These are phyloP conservation scores for Smallanthus sonchifolius DNA, from an alignment of 129 eudicot species.

Conservation along the genomic window DNA sequence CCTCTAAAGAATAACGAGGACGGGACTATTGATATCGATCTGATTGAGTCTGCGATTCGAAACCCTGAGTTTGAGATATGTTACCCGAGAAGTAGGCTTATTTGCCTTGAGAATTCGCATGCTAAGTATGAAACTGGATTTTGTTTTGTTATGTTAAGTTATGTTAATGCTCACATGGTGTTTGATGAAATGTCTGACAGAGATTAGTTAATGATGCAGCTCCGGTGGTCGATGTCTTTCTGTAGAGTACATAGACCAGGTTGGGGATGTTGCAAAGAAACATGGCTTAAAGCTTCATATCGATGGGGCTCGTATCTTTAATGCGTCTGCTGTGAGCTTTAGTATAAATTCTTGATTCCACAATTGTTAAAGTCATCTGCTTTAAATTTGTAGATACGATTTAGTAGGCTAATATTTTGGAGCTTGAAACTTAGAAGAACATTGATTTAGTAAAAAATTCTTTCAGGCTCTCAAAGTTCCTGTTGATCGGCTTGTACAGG, in stretches of 20 bases:
- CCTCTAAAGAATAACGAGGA: conserved; percentile 70
- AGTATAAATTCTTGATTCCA: too few species aligned
- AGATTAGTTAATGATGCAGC: conserved; percentile 39
- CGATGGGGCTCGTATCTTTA: conserved; percentile 93
- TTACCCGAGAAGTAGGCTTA: conserved; percentile 75
- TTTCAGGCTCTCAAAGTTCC: conserved; percentile 95
- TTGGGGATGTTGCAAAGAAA: conserved; percentile 84
- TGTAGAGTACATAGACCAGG: conserved; percentile 70
- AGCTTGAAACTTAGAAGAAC: not conserved
- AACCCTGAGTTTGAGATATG: conserved; percentile 70
- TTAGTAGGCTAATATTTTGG: not conserved
- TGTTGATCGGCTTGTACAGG: conserved; percentile 83
- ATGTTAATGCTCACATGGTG: not conserved
- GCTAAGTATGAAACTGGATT: conserved; percentile 58
- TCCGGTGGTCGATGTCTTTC: conserved; percentile 87
- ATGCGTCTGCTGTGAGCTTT: conserved; percentile 63
- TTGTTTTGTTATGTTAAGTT: not conserved
- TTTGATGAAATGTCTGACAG: conserved; percentile 21
- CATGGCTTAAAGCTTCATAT: conserved; percentile 92
- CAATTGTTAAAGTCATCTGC: too few species aligned
- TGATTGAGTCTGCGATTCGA: conserved; percentile 68
- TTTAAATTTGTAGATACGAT: too few species aligned
- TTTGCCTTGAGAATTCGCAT: conserved; percentile 91
- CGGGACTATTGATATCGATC: conserved; percentile 75
- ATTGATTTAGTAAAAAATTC: not conserved